Conservation (phyloP, 2,329 filamentous ascomycete genomes). For the Kalmusia sp. region DNA sequence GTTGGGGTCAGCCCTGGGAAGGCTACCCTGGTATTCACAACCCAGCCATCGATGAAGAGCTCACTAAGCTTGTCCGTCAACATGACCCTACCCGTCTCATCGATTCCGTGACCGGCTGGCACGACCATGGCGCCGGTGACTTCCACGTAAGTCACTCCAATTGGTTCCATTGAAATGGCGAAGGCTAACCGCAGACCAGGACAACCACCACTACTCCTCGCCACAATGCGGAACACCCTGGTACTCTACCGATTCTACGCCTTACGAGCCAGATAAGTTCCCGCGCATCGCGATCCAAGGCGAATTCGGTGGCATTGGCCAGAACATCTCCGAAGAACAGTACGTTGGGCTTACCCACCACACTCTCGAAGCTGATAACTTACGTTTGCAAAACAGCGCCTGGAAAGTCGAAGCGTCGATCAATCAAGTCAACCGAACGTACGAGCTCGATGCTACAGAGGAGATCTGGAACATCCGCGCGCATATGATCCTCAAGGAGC, state of each 20-base stretch:
- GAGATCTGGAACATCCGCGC: constrained; percentile 72
- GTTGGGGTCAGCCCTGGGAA: constrained; percentile 68
- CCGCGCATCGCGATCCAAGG: constrained; percentile 72
- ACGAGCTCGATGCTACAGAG: constrained; percentile 67
- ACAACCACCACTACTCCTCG: constrained; percentile 76
- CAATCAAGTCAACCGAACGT: constrained; percentile 68
- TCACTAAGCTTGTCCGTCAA: constrained; percentile 62
- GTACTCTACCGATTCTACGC: constrained; percentile 65
- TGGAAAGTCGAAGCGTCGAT: constrained; percentile 70
- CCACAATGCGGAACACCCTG: constrained; percentile 75
- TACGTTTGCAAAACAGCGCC: constrained; percentile 52
- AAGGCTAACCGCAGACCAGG: constrained; percentile 57
- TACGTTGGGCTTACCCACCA: constrained; percentile 44
- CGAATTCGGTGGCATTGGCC: constrained; percentile 74
- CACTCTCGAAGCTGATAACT: background rate
- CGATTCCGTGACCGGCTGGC: constrained; percentile 70
- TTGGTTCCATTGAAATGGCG: background rate
- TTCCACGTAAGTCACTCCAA: constrained; percentile 46
- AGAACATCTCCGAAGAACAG: constrained; percentile 69
- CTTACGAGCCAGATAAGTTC: constrained; percentile 51
- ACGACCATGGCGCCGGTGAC: constrained; percentile 72
- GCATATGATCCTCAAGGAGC: constrained; percentile 57
- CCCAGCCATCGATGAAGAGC: constrained; percentile 58
- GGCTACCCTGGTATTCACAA: constrained; percentile 41
- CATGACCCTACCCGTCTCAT: constrained; percentile 71